Percentiles rank a stretch among this genome's conserved stretches.
Evolutionary conservation across 805 yeast genomes (phyloP).

Genomic region (Candida hungchunana): DNA sequence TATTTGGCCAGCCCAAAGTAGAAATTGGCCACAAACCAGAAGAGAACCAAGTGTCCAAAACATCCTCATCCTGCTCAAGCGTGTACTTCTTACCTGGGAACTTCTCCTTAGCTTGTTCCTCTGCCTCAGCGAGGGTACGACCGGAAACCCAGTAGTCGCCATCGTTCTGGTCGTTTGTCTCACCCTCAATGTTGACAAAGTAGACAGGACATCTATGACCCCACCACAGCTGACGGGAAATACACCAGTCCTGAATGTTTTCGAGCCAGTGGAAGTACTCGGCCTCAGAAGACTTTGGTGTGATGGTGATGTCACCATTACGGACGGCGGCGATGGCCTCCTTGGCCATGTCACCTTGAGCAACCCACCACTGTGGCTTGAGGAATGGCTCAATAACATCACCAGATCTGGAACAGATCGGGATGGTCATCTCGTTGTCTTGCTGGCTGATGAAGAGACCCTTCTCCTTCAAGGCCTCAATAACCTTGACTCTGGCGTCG

Average conservation of each 20-base stretch:
- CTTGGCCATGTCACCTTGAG: slow-evolving; percentile 82
- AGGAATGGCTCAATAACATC: slow-evolving; percentile 94
- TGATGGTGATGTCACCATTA: slow-evolving; percentile 72
- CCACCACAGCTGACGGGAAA: slow-evolving; percentile 92
- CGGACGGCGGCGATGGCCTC: slow-evolving; percentile 83
- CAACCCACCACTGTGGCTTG: slow-evolving; percentile 99
- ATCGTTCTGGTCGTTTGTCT: slow-evolving; percentile 49
- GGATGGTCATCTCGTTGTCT: slow-evolving; percentile 95
- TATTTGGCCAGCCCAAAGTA: slow-evolving; percentile 93
- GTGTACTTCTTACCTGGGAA: slow-evolving; percentile 69
- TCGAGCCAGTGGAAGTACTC: slow-evolving; percentile 96
- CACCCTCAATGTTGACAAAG: slow-evolving; percentile 77
- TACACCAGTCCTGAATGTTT: slow-evolving; percentile 98
- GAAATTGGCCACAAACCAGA: slow-evolving; percentile 98
- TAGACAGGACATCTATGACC: slow-evolving; percentile 98
- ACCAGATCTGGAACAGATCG: slow-evolving; percentile 93
- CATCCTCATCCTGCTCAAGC: slow-evolving; percentile 92
- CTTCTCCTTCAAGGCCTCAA: slow-evolving; percentile 68
- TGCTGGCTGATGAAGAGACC: slow-evolving; percentile 79
- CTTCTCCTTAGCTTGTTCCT: slow-evolving; percentile 67
- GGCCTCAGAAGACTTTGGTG: slow-evolving; percentile 85
- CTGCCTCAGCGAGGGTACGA: slow-evolving; percentile 76
- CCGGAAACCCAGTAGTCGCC: slow-evolving; percentile 91
- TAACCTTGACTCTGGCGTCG: slow-evolving; percentile 84
- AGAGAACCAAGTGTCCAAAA: slow-evolving; percentile 97